Evolutionary conservation across 1,284 basidiomycete species (phyloP).

Genomic region (Pseudozyma flocculosa): DNA sequence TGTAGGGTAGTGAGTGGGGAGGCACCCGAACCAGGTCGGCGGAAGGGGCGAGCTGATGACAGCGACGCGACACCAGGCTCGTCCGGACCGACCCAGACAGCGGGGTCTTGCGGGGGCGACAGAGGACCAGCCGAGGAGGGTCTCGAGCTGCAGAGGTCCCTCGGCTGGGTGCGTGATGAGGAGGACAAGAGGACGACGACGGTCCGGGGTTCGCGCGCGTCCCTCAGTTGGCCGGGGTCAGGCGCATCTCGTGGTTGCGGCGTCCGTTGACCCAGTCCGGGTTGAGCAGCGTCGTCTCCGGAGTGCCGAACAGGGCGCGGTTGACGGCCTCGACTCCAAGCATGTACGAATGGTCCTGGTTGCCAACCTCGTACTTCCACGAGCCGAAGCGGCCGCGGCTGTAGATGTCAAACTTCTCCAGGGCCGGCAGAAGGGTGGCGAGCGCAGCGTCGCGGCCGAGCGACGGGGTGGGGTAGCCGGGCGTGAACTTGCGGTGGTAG

Average conservation of each 20-base stretch:
- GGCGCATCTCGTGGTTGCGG: conserved; percentile 60
- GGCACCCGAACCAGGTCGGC: too few relatives aligned
- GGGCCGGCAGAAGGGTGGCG: conserved; percentile 60
- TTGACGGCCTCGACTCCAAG: conserved; percentile 64
- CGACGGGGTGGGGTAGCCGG: conserved; percentile 62
- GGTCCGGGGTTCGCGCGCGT: too few relatives aligned
- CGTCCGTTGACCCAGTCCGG: conserved; percentile 62
- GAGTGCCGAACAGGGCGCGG: conserved; percentile 60
- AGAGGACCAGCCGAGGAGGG: too few relatives aligned
- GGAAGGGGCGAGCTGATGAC: too few relatives aligned
- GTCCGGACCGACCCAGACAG: too few relatives aligned
- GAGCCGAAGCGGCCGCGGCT: conserved; percentile 64
- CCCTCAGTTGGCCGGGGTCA: conserved; percentile 14
- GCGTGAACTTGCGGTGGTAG: conserved; percentile 63
- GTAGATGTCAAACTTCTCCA: conserved; percentile 61
- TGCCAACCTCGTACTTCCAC: conserved; percentile 64
- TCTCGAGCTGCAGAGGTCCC: too few relatives aligned
- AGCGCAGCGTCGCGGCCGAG: conserved; percentile 62
- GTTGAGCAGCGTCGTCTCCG: conserved; percentile 61
- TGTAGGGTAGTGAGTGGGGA: too few relatives aligned
- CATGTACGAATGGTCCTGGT: conserved; percentile 64
- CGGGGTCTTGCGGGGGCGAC: too few relatives aligned
- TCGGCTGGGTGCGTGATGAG: too few relatives aligned
- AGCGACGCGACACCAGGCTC: too few relatives aligned
- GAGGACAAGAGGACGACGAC: too few relatives aligned